These are phyloP conservation scores for Aspergillus calidoustus DNA, from an alignment of 2,329 filamentous ascomycete species.

Conservation along the genomic window DNA sequence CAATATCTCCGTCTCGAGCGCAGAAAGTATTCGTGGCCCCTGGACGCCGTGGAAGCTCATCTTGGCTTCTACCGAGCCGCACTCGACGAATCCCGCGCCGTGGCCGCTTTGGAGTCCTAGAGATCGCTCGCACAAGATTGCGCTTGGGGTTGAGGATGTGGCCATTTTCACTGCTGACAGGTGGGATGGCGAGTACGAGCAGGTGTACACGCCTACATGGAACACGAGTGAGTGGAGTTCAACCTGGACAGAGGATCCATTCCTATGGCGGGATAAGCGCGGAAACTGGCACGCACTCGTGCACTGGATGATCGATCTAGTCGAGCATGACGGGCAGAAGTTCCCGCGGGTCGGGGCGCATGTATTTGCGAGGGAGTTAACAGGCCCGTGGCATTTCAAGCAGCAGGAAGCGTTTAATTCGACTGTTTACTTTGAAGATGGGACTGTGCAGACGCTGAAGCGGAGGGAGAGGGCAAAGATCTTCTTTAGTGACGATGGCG, in stretches of 20 bases:
- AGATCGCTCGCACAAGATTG: constrained; percentile 7
- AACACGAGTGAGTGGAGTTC: constrained; percentile 14
- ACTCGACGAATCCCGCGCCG: constrained; percentile 19
- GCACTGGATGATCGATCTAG: constrained; percentile 40
- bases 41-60: constrained; percentile 10
- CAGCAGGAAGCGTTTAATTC: constrained; percentile 34
- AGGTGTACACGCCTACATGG: constrained; percentile 7
- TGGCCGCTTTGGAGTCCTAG: constrained; percentile 17
- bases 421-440: constrained; percentile 45
- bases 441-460: constrained; percentile 44
- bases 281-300: constrained; percentile 42
- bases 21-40: constrained; percentile 4
- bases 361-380: constrained; percentile 34
- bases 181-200: constrained; percentile 21
- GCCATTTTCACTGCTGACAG: constrained; percentile 21
- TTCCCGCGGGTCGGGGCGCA: constrained; percentile 41
- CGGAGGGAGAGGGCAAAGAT: constrained; percentile 55
- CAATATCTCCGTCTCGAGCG: constrained; percentile 21
- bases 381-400: constrained; percentile 40
- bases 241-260: constrained; percentile 39
- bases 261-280: constrained; percentile 43
- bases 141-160: constrained; percentile 18
- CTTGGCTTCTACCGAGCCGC: constrained; percentile 3
- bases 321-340: constrained; percentile 25
- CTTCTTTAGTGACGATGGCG: constrained; percentile 53